Evolutionary conservation across 2,329 filamentous ascomycete genomes (phyloP).

Genomic region (Phoma sp.): DNA sequence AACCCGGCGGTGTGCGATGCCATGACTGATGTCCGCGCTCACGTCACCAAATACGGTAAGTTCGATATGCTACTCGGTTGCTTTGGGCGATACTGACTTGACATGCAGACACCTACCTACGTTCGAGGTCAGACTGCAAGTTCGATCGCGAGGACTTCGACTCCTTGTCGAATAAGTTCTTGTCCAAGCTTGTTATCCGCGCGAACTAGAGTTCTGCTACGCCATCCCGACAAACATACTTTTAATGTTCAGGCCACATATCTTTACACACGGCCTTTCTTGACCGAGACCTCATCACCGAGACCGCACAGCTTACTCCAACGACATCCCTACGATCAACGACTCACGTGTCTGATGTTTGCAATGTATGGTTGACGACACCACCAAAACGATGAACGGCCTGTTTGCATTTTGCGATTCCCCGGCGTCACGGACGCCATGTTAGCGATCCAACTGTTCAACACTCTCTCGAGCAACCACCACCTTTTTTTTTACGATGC

Average conservation of each 20-base stretch:
- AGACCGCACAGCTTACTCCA: slow-evolving; percentile 33
- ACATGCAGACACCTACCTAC: slow-evolving; percentile 79
- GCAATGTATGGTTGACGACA: slow-evolving; percentile 45
- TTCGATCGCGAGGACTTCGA: slow-evolving; percentile 95
- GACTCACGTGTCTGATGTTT: slow-evolving; percentile 42
- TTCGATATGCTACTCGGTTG: slow-evolving; percentile 24
- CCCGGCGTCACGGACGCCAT: slow-evolving; percentile 46
- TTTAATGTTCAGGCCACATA: slow-evolving; percentile 27
- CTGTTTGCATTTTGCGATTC: slow-evolving; percentile 45
- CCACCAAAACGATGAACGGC: slow-evolving; percentile 41
- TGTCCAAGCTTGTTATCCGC: slow-evolving; percentile 94
- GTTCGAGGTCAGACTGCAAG: slow-evolving; percentile 76
- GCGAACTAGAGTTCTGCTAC: slow-evolving; percentile 68
- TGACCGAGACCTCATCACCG: slow-evolving; percentile 36
- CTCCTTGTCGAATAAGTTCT: slow-evolving; percentile 94
- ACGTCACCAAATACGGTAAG: slow-evolving; percentile 94
- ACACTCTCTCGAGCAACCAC: slow-evolving; percentile 34
- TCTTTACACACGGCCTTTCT: slow-evolving; percentile 20
- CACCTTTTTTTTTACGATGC: slow-evolving; percentile 36
- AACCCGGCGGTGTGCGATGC: slow-evolving; percentile 92
- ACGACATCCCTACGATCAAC: slow-evolving; percentile 39
- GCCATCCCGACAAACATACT: slow-evolving; percentile 17
- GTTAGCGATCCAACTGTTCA: slow-evolving; percentile 44
- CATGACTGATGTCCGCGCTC: slow-evolving; percentile 92
- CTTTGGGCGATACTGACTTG: slow-evolving; percentile 50